Evolutionary conservation across 768 basidiomycete genomes (phyloP).

Genomic region (Suillus sp.): DNA sequence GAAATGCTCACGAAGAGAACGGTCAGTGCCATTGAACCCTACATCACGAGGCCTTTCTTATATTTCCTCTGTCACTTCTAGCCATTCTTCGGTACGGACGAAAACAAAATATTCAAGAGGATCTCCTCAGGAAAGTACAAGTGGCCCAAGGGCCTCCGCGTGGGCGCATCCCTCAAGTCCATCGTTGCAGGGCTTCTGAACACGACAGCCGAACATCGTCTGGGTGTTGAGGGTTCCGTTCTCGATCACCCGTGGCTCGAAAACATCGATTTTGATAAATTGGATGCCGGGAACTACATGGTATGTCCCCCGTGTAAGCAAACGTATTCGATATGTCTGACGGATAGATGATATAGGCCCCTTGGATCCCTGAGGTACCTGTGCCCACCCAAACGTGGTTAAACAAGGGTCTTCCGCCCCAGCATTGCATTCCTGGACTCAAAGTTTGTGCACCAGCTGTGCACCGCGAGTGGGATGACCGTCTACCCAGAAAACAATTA

Average conservation of each 20-base stretch:
- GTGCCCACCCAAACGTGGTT: constrained; percentile 41
- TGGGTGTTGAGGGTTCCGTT: constrained; percentile 42
- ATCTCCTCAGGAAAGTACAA: constrained; percentile 29
- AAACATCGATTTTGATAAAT: constrained; percentile 49
- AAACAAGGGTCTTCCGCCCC: constrained; percentile 37
- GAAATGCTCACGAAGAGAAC: constrained; percentile 50
- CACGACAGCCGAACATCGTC: constrained; percentile 32
- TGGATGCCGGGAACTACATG: constrained; percentile 44
- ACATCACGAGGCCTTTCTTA: neutral
- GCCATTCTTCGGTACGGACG: constrained; percentile 22
- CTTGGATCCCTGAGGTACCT: constrained; percentile 38
- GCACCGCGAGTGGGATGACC: constrained; percentile 40
- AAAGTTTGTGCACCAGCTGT: constrained; percentile 35
- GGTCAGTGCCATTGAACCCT: constrained; percentile 25
- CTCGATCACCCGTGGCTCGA: constrained; percentile 47
- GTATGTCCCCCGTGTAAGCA: constrained; percentile 36
- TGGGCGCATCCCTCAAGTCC: constrained; percentile 44
- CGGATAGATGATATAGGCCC: constrained; percentile 38
- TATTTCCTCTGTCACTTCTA: neutral
- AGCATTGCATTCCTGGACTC: constrained; percentile 43
- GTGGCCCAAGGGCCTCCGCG: constrained; percentile 41
- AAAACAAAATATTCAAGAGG: constrained; percentile 30
- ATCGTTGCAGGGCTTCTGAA: constrained; percentile 45
- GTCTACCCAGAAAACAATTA: constrained; percentile 27
- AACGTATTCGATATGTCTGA: neutral